phyloP scores from a whole-genome alignment of 352 stramenopile genomes.

The Pythium plurisporium region DNA sequence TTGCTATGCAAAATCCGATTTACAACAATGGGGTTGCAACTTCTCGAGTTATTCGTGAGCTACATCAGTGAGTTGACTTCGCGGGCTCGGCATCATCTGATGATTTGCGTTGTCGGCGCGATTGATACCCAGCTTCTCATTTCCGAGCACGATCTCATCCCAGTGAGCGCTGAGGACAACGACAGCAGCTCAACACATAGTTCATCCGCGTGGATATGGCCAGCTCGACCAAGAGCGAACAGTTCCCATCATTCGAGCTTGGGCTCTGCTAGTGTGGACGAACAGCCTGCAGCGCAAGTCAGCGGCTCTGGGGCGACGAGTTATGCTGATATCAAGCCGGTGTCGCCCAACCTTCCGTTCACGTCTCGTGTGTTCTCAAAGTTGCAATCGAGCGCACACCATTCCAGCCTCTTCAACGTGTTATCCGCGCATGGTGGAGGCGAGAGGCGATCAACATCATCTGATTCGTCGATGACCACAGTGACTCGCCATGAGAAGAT shows the following conservation, averaged over 20 bases:
- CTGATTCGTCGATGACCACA: not conserved
- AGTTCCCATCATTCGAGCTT: slow-evolving; percentile 3
- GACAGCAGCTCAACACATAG: slow-evolving; percentile 7
- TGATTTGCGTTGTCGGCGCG: slow-evolving; percentile 55
- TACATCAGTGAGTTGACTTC: slow-evolving; percentile 46
- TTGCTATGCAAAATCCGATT: slow-evolving; percentile 67
- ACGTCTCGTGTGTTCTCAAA: slow-evolving; percentile 74
- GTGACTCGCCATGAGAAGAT: slow-evolving; percentile 26
- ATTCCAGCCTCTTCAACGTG: slow-evolving; percentile 55
- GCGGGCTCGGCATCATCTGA: slow-evolving; percentile 45
- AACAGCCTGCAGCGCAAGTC: slow-evolving; percentile 15
- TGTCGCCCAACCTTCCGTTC: slow-evolving; percentile 41
- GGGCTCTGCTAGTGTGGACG: slow-evolving; percentile 2
- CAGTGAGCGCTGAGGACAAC: not conserved
- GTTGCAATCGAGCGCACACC: slow-evolving; percentile 47
- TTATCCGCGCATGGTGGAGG: slow-evolving; percentile 23
- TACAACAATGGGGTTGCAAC: slow-evolving; percentile 63
- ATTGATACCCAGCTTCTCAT: slow-evolving; percentile 49
- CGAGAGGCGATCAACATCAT: slow-evolving; percentile 8
- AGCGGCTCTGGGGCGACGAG: not conserved
- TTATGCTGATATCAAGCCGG: slow-evolving; percentile 13
- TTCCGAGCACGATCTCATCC: slow-evolving; percentile 46
- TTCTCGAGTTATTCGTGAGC: slow-evolving; percentile 63
- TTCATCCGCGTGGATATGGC: slow-evolving; percentile 18
- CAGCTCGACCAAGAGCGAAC: slow-evolving; percentile 3